A percentile compares a stretch with the other conserved stretches of the same genome.
Conservation (phyloP, 2,329 filamentous ascomycete genomes). For the Exserohilum rostratum region DNA sequence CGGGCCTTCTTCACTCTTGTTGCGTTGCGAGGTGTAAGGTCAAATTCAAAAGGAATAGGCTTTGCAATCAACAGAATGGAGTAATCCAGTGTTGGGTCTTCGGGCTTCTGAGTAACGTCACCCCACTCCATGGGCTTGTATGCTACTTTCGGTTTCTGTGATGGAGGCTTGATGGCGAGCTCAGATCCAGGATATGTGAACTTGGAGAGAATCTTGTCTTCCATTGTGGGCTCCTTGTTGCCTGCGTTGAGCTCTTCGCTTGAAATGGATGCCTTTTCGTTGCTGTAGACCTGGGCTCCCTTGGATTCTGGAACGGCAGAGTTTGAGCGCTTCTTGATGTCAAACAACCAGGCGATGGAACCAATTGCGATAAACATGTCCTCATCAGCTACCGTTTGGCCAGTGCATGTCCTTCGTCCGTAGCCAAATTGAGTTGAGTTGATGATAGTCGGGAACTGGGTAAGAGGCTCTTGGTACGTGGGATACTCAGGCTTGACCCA, state of each 20-base stretch:
- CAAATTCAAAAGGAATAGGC: constrained; percentile 53
- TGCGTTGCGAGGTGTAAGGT: constrained; percentile 44
- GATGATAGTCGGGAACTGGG: constrained; percentile 59
- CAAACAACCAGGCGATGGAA: constrained; percentile 55
- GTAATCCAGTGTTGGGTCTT: constrained; percentile 54
- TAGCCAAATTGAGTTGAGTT: constrained; percentile 62
- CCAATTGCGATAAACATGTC: constrained; percentile 52
- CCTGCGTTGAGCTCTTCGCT: constrained; percentile 47
- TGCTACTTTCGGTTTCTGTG: constrained; percentile 13
- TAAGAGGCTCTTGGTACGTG: constrained; percentile 60
- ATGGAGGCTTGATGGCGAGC: constrained; percentile 11
- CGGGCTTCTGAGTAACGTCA: constrained; percentile 27
- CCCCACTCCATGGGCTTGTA: constrained; percentile 34
- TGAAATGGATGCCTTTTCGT: constrained; percentile 45
- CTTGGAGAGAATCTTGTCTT: constrained; percentile 34
- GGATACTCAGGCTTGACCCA: constrained; percentile 66
- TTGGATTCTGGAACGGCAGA: constrained; percentile 8
- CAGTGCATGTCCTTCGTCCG: constrained; percentile 57
- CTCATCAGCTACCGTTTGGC: constrained; percentile 51
- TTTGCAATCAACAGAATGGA: constrained; percentile 55
- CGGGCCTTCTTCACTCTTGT: constrained; percentile 41
- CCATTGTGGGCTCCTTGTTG: constrained; percentile 23
- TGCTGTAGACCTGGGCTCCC: constrained; percentile 25
- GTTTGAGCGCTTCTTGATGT: constrained; percentile 38
- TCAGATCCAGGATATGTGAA: constrained; percentile 35